A percentile compares a stretch with the other conserved stretches of the same genome.
Evolutionary conservation across 345 rosid genomes (phyloP).

Genomic region (Garcia nutans): DNA sequence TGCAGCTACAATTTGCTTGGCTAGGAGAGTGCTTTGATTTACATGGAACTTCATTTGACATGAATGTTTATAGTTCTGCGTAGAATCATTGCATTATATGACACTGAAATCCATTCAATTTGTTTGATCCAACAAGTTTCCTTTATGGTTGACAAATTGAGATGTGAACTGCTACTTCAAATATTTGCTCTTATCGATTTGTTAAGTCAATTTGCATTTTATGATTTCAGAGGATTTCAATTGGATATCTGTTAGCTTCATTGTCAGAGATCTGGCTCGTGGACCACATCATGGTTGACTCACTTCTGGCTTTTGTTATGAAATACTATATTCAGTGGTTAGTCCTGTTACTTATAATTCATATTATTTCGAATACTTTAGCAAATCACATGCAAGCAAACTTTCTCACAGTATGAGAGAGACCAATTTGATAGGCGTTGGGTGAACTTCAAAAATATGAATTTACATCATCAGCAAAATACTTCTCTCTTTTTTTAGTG

Average conservation of each 20-base stretch:
- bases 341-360: conserved; percentile 22
- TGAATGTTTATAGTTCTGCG: background rate
- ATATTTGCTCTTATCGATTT: background rate
- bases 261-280: conserved; percentile 62
- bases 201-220: conserved; percentile 9
- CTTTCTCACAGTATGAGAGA: background rate
- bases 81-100: background rate
- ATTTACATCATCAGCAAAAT: background rate
- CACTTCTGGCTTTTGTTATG: conserved; percentile 38
- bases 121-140: background rate
- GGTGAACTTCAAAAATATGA: no score
- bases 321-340: conserved; percentile 57
- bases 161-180: conserved; percentile 1
- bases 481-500: background rate
- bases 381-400: conserved; percentile 5
- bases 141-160: background rate
- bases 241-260: conserved; percentile 59
- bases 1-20: background rate
- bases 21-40: background rate
- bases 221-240: conserved; percentile 55
- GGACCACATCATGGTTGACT: conserved; percentile 36
- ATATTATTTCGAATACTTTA: background rate
- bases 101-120: background rate
- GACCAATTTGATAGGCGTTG: background rate
- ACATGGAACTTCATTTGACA: background rate